These are phyloP conservation scores for Pseudohalonectria lignicola DNA, from an alignment of 2,329 filamentous ascomycete species.

Conservation along the genomic window DNA sequence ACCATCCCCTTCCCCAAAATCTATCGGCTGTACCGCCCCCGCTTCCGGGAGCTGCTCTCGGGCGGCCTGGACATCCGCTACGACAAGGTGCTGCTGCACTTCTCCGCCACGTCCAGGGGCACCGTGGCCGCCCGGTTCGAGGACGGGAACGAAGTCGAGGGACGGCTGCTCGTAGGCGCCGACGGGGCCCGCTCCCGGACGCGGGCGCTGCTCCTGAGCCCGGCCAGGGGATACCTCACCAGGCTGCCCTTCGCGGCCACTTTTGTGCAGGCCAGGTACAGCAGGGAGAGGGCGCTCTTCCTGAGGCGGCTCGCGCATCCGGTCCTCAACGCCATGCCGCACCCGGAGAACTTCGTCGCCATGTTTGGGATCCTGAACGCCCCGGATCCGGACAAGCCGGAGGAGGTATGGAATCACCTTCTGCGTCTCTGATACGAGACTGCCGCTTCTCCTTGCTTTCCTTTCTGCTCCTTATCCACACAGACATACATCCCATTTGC, in stretches of 20 bases:
- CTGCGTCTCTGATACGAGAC: too few relatives aligned
- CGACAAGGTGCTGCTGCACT: slow-evolving; percentile 21
- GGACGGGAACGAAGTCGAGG: background rate
- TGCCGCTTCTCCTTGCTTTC: too few relatives aligned
- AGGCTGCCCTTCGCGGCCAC: background rate
- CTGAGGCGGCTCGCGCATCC: background rate
- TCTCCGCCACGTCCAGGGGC: background rate
- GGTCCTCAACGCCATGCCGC: background rate
- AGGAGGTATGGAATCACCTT: too few relatives aligned
- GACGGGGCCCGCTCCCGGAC: background rate
- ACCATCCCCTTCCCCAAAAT: background rate
- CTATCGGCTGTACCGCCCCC: slow-evolving; percentile 12
- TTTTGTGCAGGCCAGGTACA: background rate
- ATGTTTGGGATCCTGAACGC: slow-evolving; percentile 33
- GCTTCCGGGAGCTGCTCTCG: slow-evolving; percentile 21
- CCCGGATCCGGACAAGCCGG: slow-evolving; percentile 21
- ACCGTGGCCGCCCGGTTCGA: background rate
- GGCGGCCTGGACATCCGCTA: slow-evolving; percentile 23
- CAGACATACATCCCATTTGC: too few relatives aligned
- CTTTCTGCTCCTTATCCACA: too few relatives aligned
- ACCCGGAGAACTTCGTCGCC: slow-evolving; percentile 21
- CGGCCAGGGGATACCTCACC: background rate
- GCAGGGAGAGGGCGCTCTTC: background rate
- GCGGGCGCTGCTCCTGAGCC: background rate
- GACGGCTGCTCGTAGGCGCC: background rate